phyloP scores from a whole-genome alignment of 148 eudicot species.

The Gaultheria prostrata region DNA sequence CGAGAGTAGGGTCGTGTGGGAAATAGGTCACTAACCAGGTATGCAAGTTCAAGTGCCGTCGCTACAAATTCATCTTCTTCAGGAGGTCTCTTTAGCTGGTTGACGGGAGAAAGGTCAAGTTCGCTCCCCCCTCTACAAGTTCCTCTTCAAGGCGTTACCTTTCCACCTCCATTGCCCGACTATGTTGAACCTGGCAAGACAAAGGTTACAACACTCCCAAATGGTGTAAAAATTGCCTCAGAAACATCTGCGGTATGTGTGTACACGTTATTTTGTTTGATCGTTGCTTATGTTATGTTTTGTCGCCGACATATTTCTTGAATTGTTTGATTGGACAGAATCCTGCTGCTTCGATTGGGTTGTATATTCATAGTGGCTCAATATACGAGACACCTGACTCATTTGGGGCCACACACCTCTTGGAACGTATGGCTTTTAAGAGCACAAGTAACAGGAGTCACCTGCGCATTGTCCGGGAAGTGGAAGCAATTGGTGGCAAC shows the following conservation, averaged over 20 bases:
- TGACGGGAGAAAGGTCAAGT: slow-evolving; percentile 56
- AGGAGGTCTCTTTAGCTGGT: slow-evolving; percentile 70
- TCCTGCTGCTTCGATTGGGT: slow-evolving; percentile 83
- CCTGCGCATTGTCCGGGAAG: slow-evolving; percentile 83
- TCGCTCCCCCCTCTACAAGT: slow-evolving; percentile 69
- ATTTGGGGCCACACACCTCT: slow-evolving; percentile 77
- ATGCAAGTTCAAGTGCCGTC: slow-evolving; percentile 70
- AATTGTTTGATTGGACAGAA: slow-evolving; percentile 41
- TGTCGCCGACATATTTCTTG: background rate
- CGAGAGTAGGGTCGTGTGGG: slow-evolving; percentile 52
- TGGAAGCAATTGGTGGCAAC: slow-evolving; percentile 95
- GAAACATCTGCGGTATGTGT: slow-evolving; percentile 70
- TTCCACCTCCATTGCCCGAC: slow-evolving; percentile 75
- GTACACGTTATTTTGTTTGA: background rate
- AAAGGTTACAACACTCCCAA: slow-evolving; percentile 73
- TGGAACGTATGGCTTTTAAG: slow-evolving; percentile 98
- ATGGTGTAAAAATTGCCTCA: slow-evolving; percentile 89
- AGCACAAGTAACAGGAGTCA: slow-evolving; percentile 82
- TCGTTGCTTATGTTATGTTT: background rate
- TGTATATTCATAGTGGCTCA: slow-evolving; percentile 80
- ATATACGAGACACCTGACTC: slow-evolving; percentile 73
- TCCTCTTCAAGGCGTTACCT: slow-evolving; percentile 63
- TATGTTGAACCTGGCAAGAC: slow-evolving; percentile 71
- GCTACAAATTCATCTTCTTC: slow-evolving; percentile 60
- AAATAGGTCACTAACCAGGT: slow-evolving; percentile 50